These are phyloP conservation scores for Alternaria arbusti DNA, from an alignment of 2,329 filamentous ascomycete genomes.

Conservation along the genomic window DNA sequence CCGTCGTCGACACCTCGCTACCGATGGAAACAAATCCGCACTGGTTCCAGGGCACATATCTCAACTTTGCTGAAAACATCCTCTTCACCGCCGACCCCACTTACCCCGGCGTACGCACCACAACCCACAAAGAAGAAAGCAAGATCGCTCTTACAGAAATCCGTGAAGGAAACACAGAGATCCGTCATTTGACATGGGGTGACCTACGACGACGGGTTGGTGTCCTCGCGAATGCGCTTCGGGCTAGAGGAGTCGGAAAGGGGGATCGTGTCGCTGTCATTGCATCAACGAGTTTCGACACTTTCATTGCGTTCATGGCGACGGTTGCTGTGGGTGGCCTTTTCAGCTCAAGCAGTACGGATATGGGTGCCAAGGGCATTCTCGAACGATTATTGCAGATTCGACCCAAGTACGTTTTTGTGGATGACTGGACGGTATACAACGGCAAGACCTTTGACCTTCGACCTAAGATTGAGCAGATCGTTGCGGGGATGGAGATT, in stretches of 20 bases:
- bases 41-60: constrained; percentile 76
- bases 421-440: constrained; percentile 81
- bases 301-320: constrained; percentile 73
- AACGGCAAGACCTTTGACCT: constrained; percentile 79
- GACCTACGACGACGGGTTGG: constrained; percentile 68
- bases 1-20: constrained; percentile 70
- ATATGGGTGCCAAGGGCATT: constrained; percentile 82
- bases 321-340: constrained; percentile 73
- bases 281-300: constrained; percentile 76
- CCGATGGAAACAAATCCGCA: constrained; percentile 74
- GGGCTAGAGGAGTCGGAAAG: constrained; percentile 67
- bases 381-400: constrained; percentile 78
- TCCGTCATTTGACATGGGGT: constrained; percentile 67
- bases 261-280: constrained; percentile 80
- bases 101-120: constrained; percentile 58
- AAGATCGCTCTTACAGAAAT: constrained; percentile 76
- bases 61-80: constrained; percentile 84
- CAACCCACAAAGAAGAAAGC: constrained; percentile 70
- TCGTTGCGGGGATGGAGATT: constrained; percentile 67
- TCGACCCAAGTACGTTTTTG: constrained; percentile 78
- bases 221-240: constrained; percentile 69
- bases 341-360: constrained; percentile 78
- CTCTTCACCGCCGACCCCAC: constrained; percentile 63
- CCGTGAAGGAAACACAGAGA: constrained; percentile 66
- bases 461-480: constrained; percentile 71